Evolutionary conservation across 768 basidiomycete genomes (phyloP).

Genomic region (Trametes meyenii): DNA sequence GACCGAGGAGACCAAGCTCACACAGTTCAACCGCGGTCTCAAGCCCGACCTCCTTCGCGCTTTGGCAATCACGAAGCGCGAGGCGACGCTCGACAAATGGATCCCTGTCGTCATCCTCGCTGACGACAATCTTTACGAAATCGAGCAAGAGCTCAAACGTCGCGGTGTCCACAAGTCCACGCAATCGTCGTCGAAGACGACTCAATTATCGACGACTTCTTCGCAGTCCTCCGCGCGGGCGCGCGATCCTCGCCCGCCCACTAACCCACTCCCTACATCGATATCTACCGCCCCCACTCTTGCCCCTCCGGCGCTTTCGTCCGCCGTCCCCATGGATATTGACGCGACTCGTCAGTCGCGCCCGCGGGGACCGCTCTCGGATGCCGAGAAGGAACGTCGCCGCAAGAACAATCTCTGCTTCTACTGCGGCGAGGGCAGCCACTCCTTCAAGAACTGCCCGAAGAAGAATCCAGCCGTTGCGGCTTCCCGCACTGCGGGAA

Average conservation of each 20-base stretch:
- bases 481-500: conserved; percentile 18
- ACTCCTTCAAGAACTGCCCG: conserved; percentile 33
- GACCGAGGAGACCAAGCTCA: conserved; percentile 39
- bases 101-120: not conserved
- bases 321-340: conserved; percentile 23
- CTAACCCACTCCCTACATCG: not conserved
- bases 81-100: conserved; percentile 6
- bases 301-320: not conserved
- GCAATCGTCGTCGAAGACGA: not conserved
- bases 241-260: not conserved
- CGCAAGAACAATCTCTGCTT: conserved; percentile 34
- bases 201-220: not conserved
- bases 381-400: conserved; percentile 21
- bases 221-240: not conserved
- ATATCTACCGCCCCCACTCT: not conserved
- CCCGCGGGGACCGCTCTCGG: not conserved
- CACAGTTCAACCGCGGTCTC: conserved; percentile 36
- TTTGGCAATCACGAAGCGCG: conserved; percentile 2
- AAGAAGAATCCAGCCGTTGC: conserved; percentile 21
- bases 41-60: conserved; percentile 33
- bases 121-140: conserved; percentile 16
- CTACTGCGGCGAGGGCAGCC: conserved; percentile 38
- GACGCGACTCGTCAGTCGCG: conserved; percentile 15
- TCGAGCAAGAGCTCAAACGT: not conserved
- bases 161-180: not conserved